These are phyloP conservation scores for Nitzschia sp. DNA, from an alignment of 108 stramenopile genomes.

Conservation along the genomic window DNA sequence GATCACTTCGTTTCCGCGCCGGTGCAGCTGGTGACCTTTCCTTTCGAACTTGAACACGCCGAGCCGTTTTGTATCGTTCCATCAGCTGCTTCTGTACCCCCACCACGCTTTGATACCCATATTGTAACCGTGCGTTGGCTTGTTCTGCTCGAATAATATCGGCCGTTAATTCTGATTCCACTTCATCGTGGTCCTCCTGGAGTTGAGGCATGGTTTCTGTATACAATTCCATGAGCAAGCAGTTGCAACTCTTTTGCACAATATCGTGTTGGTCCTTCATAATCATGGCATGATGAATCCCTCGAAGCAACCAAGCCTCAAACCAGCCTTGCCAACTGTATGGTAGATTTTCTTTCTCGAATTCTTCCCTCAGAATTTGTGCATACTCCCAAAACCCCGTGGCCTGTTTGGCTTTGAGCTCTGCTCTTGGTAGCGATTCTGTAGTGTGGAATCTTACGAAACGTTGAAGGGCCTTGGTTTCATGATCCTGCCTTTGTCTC, in stretches of 20 bases:
- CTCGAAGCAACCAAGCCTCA: constrained; percentile 6
- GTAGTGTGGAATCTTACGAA: too few species aligned
- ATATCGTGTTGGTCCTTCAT: constrained; percentile 12
- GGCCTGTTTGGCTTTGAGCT: neutral
- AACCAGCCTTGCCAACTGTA: constrained; percentile 11
- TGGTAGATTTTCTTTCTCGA: neutral
- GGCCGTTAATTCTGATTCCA: neutral
- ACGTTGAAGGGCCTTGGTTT: too few species aligned
- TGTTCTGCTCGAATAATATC: constrained; percentile 12
- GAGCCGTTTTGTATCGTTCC: too few species aligned
- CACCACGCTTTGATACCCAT: neutral
- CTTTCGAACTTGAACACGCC: too few species aligned
- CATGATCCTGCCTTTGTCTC: too few species aligned
- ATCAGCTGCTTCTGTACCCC: neutral
- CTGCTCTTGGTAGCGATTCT: neutral
- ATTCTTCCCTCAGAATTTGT: neutral
- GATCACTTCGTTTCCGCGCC: too few species aligned
- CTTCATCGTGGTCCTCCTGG: neutral
- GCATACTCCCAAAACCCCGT: constrained; percentile 1
- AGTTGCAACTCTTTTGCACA: constrained; percentile 10
- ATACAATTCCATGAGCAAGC: constrained; percentile 13
- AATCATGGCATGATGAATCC: constrained; percentile 15
- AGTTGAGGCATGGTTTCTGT: neutral
- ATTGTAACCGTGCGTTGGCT: constrained; percentile 1
- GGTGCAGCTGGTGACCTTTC: too few species aligned